Evolutionary conservation across 2,329 filamentous ascomycete genomes (phyloP).

Genomic region (Fusarium sp.): DNA sequence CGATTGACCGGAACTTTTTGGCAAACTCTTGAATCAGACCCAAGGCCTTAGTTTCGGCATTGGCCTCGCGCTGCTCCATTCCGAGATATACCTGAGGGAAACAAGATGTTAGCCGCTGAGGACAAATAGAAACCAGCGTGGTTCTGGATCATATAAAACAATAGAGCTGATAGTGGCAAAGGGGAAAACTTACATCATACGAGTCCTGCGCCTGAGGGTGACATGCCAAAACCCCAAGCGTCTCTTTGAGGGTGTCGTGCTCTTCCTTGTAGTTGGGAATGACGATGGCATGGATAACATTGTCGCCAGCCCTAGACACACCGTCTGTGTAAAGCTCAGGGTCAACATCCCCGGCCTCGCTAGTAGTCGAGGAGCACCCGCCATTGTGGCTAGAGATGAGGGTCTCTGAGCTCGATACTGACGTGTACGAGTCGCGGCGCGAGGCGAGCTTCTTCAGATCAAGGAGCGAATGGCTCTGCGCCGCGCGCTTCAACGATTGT

Average conservation of each 20-base stretch:
- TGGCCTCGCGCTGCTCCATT: slow-evolving; percentile 77
- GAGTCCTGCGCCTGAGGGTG: slow-evolving; percentile 72
- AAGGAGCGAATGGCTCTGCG: slow-evolving; percentile 58
- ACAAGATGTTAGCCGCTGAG: slow-evolving; percentile 4
- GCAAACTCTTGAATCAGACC: slow-evolving; percentile 72
- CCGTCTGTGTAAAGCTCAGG: slow-evolving; percentile 59
- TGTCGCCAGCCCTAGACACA: slow-evolving; percentile 55
- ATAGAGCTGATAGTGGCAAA: neutral
- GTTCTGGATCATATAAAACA: neutral
- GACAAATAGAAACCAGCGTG: neutral
- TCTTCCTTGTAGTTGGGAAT: slow-evolving; percentile 83
- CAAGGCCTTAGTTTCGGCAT: slow-evolving; percentile 71
- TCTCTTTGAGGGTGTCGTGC: slow-evolving; percentile 74
- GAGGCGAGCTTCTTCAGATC: slow-evolving; percentile 59
- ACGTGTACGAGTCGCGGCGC: slow-evolving; percentile 66
- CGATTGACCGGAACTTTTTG: slow-evolving; percentile 74
- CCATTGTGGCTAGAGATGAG: slow-evolving; percentile 58
- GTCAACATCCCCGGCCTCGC: slow-evolving; percentile 65
- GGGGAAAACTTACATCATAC: slow-evolving; percentile 72
- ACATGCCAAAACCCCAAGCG: slow-evolving; percentile 75
- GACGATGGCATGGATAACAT: slow-evolving; percentile 74
- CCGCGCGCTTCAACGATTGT: slow-evolving; percentile 59
- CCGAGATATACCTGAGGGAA: slow-evolving; percentile 72
- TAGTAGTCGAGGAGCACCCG: slow-evolving; percentile 61
- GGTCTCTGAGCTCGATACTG: slow-evolving; percentile 68